Percentiles rank a stretch among this genome's conserved stretches.
Conservation (phyloP, 208 protist species). For the Acanthamoeba sp. region DNA sequence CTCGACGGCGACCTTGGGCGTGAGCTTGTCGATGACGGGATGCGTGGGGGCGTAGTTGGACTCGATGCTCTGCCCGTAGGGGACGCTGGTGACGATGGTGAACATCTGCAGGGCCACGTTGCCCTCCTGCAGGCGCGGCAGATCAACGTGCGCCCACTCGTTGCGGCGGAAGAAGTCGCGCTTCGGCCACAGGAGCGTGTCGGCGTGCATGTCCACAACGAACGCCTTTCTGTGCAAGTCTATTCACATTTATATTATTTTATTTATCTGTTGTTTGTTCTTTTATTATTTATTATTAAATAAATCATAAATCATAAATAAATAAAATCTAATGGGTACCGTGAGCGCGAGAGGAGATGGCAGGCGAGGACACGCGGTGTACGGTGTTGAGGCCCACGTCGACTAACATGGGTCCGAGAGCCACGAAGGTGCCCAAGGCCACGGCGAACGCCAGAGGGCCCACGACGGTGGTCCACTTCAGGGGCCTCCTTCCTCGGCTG, state of each 20-base stretch:
- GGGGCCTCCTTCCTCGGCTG: neutral
- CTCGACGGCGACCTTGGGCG: slow-evolving; percentile 47
- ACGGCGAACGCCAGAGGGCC: slow-evolving; percentile 26
- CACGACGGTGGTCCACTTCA: neutral
- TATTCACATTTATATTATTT: neutral
- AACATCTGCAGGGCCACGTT: slow-evolving; percentile 77
- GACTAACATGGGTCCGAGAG: neutral
- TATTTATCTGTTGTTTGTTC: neutral
- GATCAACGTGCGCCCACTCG: slow-evolving; percentile 64
- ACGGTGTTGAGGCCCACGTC: slow-evolving; percentile 43
- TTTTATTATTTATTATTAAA: neutral
- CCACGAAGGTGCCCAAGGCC: slow-evolving; percentile 24
- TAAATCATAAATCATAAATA: neutral
- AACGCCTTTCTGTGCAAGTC: slow-evolving; percentile 16
- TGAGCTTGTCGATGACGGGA: slow-evolving; percentile 35
- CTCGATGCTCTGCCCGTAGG: slow-evolving; percentile 35
- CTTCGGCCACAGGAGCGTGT: slow-evolving; percentile 72
- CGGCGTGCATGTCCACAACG: slow-evolving; percentile 74
- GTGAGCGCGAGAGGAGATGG: slow-evolving; percentile 34
- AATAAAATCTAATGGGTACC: neutral
- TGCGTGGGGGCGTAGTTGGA: slow-evolving; percentile 38
- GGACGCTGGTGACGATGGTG: slow-evolving; percentile 74
- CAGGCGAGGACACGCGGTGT: neutral
- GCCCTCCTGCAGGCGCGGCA: slow-evolving; percentile 73
- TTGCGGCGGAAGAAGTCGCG: slow-evolving; percentile 65